phyloP scores from a whole-genome alignment of 805 yeast genomes.

The Yamadazyma philogaea region DNA sequence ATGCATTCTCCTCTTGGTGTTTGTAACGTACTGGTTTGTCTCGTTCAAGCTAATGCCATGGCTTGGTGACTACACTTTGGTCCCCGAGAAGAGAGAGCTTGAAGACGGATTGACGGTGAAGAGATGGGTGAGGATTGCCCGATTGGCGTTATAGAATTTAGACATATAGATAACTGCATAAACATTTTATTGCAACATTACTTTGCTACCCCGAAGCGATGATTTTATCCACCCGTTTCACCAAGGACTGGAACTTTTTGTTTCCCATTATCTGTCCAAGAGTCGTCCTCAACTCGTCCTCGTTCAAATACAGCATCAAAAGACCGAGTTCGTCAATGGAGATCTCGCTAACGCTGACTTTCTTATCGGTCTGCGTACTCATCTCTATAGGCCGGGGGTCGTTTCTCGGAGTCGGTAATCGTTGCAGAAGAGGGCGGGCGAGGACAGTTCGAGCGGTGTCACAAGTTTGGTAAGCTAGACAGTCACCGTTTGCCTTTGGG shows the following conservation, averaged over 20 bases:
- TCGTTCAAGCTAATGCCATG: constrained; percentile 50
- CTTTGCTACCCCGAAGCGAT: too few species aligned
- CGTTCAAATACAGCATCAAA: neutral
- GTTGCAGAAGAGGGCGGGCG: neutral
- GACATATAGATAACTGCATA: neutral
- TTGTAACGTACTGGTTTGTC: constrained; percentile 54
- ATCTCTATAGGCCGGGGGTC: neutral
- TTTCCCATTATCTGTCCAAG: neutral
- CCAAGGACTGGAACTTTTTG: constrained; percentile 15
- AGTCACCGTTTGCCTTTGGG: too few species aligned
- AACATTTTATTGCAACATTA: too few species aligned
- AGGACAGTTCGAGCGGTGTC: neutral
- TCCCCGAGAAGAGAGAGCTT: constrained; percentile 36
- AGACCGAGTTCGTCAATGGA: neutral
- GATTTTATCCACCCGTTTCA: constrained; percentile 17
- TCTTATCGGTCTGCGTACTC: neutral
- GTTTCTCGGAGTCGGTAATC: neutral
- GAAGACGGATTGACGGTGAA: constrained; percentile 60
- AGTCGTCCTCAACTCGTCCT: constrained; percentile 1
- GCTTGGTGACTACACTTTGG: constrained; percentile 44
- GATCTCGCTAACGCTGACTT: neutral
- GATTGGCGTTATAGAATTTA: neutral
- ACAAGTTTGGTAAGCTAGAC: neutral
- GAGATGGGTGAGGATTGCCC: constrained; percentile 48
- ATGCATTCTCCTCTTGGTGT: constrained; percentile 36